Percentiles rank a stretch among this genome's conserved stretches.
phyloP scores from a whole-genome alignment of 2,329 filamentous ascomycete species.

The Colletotrichum sp. region DNA sequence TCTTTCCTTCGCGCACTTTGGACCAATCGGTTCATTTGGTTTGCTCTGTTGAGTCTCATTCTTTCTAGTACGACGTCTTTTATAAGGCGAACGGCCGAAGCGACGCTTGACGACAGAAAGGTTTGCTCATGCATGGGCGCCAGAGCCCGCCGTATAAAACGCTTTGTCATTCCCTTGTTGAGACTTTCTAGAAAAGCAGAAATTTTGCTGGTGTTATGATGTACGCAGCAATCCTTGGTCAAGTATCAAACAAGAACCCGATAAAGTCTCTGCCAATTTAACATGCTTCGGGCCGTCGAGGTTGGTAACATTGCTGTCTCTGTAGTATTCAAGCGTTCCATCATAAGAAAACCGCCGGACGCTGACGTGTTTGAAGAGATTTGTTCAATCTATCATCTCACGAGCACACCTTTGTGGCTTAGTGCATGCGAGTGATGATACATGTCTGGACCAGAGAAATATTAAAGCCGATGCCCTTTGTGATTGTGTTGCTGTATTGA shows the following conservation, averaged over 20 bases:
- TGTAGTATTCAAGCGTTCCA: background rate
- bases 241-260: too few species aligned
- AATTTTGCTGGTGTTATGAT: too few species aligned
- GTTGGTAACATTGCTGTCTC: background rate
- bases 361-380: background rate
- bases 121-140: background rate
- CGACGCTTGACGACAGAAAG: background rate
- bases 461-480: too few species aligned
- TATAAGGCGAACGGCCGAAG: background rate
- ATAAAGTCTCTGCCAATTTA: too few species aligned
- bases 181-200: background rate
- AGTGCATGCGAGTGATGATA: background rate
- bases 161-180: background rate
- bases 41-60: background rate
- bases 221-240: too few species aligned
- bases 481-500: background rate
- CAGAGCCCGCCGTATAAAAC: background rate
- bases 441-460: background rate
- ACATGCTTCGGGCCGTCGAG: too few species aligned
- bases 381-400: background rate
- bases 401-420: too few species aligned
- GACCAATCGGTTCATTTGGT: accelerated
- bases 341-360: background rate
- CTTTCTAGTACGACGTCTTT: background rate
- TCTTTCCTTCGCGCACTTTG: background rate